phyloP scores from a whole-genome alignment of 306 rosid genomes.

The Astragalus membranaceus region DNA sequence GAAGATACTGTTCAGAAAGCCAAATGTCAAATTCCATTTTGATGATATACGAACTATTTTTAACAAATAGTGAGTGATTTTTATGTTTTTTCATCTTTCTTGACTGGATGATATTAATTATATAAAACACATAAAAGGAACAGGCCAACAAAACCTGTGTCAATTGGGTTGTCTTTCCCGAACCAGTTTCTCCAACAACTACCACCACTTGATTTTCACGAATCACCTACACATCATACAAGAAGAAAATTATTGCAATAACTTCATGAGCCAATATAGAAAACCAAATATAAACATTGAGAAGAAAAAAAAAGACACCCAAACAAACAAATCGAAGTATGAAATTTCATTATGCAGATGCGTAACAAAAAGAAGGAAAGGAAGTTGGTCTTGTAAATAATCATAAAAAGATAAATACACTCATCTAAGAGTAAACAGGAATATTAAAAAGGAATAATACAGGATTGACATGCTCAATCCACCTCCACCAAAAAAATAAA shows the following conservation, averaged over 20 bases:
- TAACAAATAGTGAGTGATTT: background rate
- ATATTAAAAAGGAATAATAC: background rate
- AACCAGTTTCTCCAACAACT: constrained; percentile 98
- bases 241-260: constrained; percentile 17
- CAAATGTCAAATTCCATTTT: constrained; percentile 25
- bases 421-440: background rate
- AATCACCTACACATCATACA: constrained; percentile 51
- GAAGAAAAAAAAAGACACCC: background rate
- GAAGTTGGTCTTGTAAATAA: background rate
- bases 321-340: background rate
- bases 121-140: no score
- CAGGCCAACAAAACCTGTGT: constrained; percentile 87
- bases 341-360: background rate
- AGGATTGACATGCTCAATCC: background rate
- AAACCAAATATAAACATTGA: no score
- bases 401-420: background rate
- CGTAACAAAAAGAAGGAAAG: background rate
- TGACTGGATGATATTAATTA: no score
- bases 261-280: no score
- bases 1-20: constrained; percentile 63
- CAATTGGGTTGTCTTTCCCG: constrained; percentile 95
- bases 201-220: constrained; percentile 93
- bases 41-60: background rate
- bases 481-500: background rate
- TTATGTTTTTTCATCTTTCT: no score